Percentiles rank a stretch among this genome's conserved stretches.
Conservation (phyloP, 2,329 filamentous ascomycete species). For the Ceratocystis colombiana region DNA sequence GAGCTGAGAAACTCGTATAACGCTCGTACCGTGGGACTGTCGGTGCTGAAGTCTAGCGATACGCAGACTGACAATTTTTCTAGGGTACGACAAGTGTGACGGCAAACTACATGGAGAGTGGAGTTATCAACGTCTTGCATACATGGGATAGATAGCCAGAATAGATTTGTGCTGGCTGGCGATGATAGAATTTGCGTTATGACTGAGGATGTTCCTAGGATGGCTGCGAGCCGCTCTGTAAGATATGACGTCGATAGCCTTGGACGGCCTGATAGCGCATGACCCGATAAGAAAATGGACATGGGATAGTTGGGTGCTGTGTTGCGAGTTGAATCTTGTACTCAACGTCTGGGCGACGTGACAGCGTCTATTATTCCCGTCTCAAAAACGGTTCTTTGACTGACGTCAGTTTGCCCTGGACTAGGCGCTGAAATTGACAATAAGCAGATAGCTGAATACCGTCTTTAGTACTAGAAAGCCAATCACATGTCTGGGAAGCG, state of each 20-base stretch:
- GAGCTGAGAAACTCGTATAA: slow-evolving; percentile 45
- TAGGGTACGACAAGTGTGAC: slow-evolving; percentile 24
- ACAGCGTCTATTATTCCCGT: no score
- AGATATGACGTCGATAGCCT: slow-evolving; percentile 21
- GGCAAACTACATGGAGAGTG: slow-evolving; percentile 10
- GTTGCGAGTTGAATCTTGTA: neutral
- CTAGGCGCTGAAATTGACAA: no score
- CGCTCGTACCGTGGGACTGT: slow-evolving; percentile 42
- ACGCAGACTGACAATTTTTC: slow-evolving; percentile 39
- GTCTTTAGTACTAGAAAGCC: neutral
- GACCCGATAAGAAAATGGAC: neutral
- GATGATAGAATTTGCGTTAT: neutral
- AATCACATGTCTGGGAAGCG: neutral
- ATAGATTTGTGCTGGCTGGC: slow-evolving; percentile 20
- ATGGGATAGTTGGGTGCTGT: neutral
- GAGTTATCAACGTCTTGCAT: slow-evolving; percentile 18
- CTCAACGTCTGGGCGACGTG: no score
- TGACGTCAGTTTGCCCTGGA: no score
- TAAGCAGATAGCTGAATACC: no score
- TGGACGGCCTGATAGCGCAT: slow-evolving; percentile 3
- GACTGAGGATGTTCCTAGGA: slow-evolving; percentile 13
- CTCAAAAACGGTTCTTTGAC: no score
- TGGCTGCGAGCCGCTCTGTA: slow-evolving; percentile 18
- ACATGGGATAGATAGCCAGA: slow-evolving; percentile 21
- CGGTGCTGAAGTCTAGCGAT: slow-evolving; percentile 32